A percentile compares a stretch with the other conserved stretches of the same genome.
Conservation (phyloP, 805 yeast species). For the Saturnispora serradocipensis region DNA sequence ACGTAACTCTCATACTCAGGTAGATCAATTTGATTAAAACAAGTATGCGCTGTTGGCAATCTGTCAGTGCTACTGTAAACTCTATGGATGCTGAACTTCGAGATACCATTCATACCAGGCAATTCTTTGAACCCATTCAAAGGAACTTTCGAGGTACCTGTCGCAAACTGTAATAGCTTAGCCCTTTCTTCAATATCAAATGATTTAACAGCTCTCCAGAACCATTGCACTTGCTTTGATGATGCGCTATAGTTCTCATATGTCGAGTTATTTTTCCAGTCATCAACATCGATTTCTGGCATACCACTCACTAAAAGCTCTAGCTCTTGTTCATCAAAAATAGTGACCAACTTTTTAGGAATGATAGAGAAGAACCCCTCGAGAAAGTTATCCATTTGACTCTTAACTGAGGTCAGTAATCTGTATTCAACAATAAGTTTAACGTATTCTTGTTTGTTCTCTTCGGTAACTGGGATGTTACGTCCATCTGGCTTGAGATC, state of each 20-base stretch:
- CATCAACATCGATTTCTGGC: conserved; percentile 93
- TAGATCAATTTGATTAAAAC: conserved; percentile 89
- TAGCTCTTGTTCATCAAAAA: conserved; percentile 92
- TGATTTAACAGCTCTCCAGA: conserved; percentile 95
- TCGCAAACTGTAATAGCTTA: conserved; percentile 85
- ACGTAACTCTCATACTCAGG: conserved; percentile 92
- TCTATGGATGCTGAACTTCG: conserved; percentile 81
- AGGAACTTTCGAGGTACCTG: conserved; percentile 96
- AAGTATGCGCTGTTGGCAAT: conserved; percentile 92
- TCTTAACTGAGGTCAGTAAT: conserved; percentile 70
- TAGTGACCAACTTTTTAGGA: conserved; percentile 70
- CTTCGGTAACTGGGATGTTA: conserved; percentile 79
- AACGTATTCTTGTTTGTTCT: conserved; percentile 85
- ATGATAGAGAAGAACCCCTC: conserved; percentile 87
- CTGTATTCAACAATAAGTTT: conserved; percentile 78
- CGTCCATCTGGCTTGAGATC: conserved; percentile 81
- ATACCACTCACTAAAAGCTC: conserved; percentile 88
- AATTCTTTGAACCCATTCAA: conserved; percentile 85
- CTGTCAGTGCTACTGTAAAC: conserved; percentile 82
- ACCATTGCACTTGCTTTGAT: conserved; percentile 87
- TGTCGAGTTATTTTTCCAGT: conserved; percentile 82
- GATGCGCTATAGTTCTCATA: conserved; percentile 76
- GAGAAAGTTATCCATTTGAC: conserved; percentile 78
- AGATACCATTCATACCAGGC: conserved; percentile 77
- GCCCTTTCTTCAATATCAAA: conserved; percentile 94